These are phyloP conservation scores for Alternaria alternata DNA, from an alignment of 2,329 filamentous ascomycete genomes.

Conservation along the genomic window DNA sequence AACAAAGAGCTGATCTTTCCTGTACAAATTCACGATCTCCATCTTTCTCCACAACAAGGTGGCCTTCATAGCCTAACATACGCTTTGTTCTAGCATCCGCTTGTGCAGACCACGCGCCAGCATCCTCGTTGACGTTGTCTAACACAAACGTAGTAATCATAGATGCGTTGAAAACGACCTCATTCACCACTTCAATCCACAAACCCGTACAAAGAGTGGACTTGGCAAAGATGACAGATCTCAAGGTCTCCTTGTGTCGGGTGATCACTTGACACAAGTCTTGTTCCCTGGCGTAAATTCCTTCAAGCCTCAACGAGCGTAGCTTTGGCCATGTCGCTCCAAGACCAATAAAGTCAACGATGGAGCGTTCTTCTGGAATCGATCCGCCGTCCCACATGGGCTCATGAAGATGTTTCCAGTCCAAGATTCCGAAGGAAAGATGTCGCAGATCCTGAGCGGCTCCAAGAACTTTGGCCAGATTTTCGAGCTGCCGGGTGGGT, in stretches of 20 bases:
- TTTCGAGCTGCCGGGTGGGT: constrained; percentile 15
- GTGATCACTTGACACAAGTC: constrained; percentile 29
- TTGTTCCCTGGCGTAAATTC: constrained; percentile 25
- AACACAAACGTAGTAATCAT: constrained; percentile 27
- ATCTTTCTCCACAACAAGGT: constrained; percentile 6
- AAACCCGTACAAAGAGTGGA: constrained; percentile 27
- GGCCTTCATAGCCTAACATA: constrained; percentile 22
- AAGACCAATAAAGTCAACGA: constrained; percentile 27
- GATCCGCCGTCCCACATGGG: constrained; percentile 14
- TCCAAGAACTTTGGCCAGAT: constrained; percentile 26
- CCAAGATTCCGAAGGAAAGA: constrained; percentile 25
- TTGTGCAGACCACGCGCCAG: background rate
- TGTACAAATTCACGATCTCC: constrained; percentile 28
- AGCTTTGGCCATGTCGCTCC: constrained; percentile 33
- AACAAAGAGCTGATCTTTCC: background rate
- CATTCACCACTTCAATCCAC: constrained; percentile 40
- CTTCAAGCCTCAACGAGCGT: constrained; percentile 29
- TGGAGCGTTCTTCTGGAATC: background rate
- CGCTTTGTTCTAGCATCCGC: background rate
- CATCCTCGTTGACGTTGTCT: constrained; percentile 32
- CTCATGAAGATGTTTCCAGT: constrained; percentile 10
- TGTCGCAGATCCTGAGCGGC: constrained; percentile 28
- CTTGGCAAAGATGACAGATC: constrained; percentile 17
- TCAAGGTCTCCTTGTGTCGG: constrained; percentile 32
- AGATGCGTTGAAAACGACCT: constrained; percentile 30